Conservation (phyloP, 805 yeast genomes). For the Kurtzmaniella fragi region DNA sequence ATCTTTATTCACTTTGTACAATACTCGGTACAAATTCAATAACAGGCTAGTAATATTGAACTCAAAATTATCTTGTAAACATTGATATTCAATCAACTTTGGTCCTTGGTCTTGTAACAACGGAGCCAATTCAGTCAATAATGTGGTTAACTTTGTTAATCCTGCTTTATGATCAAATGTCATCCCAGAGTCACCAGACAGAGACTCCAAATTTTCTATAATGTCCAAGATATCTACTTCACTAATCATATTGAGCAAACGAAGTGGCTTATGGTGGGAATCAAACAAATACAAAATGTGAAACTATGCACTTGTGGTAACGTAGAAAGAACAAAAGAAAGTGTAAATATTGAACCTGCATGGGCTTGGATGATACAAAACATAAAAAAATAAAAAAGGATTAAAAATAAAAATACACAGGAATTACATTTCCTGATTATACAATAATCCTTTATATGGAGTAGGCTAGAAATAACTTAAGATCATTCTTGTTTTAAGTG, state of each 20-base stretch:
- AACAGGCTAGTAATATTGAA: constrained; percentile 44
- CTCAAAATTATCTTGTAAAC: constrained; percentile 49
- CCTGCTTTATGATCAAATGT: constrained; percentile 7
- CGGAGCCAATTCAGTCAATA: constrained; percentile 15
- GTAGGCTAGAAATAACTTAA: too few species aligned
- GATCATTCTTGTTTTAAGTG: too few species aligned
- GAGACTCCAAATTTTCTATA: background rate
- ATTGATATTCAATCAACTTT: constrained; percentile 24
- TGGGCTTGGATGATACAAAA: too few species aligned
- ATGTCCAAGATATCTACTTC: constrained; percentile 5
- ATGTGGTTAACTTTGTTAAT: constrained; percentile 11
- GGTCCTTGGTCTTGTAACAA: constrained; percentile 7
- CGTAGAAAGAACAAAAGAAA: too few species aligned
- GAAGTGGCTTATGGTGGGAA: too few species aligned
- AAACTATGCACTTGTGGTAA: too few species aligned
- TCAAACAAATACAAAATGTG: too few species aligned
- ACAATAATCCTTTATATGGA: too few species aligned
- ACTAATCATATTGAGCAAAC: background rate
- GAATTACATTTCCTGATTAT: too few species aligned
- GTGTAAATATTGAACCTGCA: too few species aligned
- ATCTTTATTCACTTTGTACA: background rate
- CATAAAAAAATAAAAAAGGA: too few species aligned
- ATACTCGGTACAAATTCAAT: constrained; percentile 12
- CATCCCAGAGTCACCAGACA: background rate
- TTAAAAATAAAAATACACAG: too few species aligned